Evolutionary conservation across 768 basidiomycete species (phyloP).

Genomic region (Candolleomyces efflorescens): DNA sequence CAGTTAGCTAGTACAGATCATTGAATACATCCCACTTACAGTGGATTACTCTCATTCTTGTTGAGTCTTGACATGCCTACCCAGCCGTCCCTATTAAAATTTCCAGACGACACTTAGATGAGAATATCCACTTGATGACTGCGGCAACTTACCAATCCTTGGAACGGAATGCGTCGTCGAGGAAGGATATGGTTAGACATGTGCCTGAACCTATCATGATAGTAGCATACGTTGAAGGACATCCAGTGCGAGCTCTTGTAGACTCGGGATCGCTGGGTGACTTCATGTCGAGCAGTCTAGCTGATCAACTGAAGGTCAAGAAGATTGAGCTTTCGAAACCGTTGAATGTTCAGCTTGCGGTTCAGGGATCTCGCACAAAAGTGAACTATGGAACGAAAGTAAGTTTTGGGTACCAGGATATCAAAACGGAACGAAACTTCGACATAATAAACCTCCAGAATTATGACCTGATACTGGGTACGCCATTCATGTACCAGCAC

Average conservation of each 20-base stretch:
- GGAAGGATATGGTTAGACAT: conserved; percentile 13
- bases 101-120: neutral
- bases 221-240: conserved; percentile 24
- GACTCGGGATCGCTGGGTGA: conserved; percentile 38
- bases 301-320: conserved; percentile 30
- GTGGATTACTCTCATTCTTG: too few species aligned
- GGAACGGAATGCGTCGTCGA: conserved; percentile 18
- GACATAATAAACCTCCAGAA: conserved; percentile 36
- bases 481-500: conserved; percentile 34
- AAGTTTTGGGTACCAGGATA: conserved; percentile 27
- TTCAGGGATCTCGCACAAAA: conserved; percentile 34
- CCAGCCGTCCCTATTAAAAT: neutral
- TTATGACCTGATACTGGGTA: conserved; percentile 39
- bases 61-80: too few species aligned
- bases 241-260: conserved; percentile 27
- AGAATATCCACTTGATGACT: neutral
- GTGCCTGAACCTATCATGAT: conserved; percentile 31
- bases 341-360: conserved; percentile 33
- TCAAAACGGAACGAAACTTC: conserved; percentile 25
- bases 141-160: conserved; percentile 12
- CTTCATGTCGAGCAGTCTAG: conserved; percentile 33
- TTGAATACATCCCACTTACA: too few species aligned
- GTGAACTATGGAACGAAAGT: conserved; percentile 25
- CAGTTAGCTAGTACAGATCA: too few species aligned
- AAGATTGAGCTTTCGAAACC: conserved; percentile 23